These are phyloP conservation scores for Diversispora epigaea DNA, from an alignment of 192 early-diverging fungal genomes.

Conservation along the genomic window DNA sequence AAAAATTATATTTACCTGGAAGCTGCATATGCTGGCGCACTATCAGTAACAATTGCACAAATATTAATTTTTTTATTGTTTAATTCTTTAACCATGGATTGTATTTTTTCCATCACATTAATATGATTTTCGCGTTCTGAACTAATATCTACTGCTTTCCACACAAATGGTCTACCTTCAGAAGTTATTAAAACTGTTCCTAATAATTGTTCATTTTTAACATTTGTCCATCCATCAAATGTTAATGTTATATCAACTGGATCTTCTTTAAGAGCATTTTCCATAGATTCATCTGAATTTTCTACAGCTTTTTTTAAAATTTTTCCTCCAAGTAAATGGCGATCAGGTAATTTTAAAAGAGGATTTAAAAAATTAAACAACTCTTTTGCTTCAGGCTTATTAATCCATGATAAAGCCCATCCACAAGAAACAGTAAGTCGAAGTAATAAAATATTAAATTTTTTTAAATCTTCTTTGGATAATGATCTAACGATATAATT, in stretches of 20 bases:
- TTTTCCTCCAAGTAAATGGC: not conserved
- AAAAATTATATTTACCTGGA: no score
- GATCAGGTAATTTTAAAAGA: not conserved
- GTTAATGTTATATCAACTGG: not conserved
- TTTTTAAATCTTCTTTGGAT: not conserved
- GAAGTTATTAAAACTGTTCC: no score
- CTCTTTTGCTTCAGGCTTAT: not conserved
- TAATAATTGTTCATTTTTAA: no score
- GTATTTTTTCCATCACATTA: no score
- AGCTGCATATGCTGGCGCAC: conserved; percentile 12
- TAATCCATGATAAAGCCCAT: conserved; percentile 7
- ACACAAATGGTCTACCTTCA: no score
- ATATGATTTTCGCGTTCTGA: no score
- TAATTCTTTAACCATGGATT: not conserved
- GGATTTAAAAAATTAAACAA: not conserved
- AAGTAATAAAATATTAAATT: conserved; percentile 4
- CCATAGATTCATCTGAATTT: not conserved
- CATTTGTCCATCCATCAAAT: no score
- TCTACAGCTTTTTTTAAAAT: not conserved
- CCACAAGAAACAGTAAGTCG: not conserved
- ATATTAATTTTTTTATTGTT: not conserved
- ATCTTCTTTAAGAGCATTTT: not conserved
- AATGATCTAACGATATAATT: not conserved
- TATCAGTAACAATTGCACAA: no score
- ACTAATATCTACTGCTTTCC: no score